Conservation (phyloP, 331 rosid genomes). For the Quercus tomentella region DNA sequence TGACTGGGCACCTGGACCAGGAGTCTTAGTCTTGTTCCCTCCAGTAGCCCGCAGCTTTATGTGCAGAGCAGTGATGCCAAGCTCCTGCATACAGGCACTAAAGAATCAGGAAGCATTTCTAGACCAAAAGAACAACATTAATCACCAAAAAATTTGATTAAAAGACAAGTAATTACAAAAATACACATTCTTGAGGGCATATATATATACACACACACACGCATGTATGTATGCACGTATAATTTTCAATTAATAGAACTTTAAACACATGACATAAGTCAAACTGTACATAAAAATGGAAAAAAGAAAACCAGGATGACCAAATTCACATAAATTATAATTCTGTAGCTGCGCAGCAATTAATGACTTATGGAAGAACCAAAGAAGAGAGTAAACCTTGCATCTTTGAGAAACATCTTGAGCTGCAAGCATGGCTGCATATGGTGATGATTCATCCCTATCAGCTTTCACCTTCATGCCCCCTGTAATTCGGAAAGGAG, state of each 20-base stretch:
- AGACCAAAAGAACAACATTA: background rate
- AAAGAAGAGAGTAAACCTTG: slow-evolving; percentile 36
- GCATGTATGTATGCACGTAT: too few species aligned
- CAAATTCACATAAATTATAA: background rate
- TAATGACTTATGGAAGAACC: too few species aligned
- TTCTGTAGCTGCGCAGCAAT: background rate
- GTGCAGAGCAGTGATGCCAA: slow-evolving; percentile 81
- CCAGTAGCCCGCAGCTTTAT: slow-evolving; percentile 84
- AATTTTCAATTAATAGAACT: too few species aligned
- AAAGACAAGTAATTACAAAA: too few species aligned
- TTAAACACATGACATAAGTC: too few species aligned
- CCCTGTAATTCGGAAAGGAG: slow-evolving; percentile 14
- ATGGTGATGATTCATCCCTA: slow-evolving; percentile 67
- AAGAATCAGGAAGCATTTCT: background rate
- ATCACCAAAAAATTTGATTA: too few species aligned
- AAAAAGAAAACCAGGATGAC: background rate
- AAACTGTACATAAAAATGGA: background rate
- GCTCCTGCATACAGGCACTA: slow-evolving; percentile 37
- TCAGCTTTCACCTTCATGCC: slow-evolving; percentile 73
- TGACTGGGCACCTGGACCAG: slow-evolving; percentile 88
- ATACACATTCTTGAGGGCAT: too few species aligned
- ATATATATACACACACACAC: fast-evolving
- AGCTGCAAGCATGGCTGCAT: slow-evolving; percentile 83
- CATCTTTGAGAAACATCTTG: slow-evolving; percentile 69
- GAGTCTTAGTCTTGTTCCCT: slow-evolving; percentile 85